Conservation (phyloP, 176 grass and related monocot species). For the Ampelocalamus luodianensis region DNA sequence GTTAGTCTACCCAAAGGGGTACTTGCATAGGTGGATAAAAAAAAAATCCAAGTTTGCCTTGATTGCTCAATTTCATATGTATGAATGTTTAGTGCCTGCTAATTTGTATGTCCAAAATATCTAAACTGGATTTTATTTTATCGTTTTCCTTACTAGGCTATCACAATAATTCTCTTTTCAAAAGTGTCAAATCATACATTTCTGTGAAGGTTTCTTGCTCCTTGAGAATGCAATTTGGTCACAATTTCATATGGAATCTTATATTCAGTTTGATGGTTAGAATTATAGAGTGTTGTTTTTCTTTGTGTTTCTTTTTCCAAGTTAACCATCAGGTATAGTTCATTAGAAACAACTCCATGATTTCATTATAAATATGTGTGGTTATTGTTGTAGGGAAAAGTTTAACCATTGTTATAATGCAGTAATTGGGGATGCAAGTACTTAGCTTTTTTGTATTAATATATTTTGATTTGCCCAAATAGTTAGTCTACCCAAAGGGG, state of each 20-base stretch:
- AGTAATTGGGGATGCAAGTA: neutral
- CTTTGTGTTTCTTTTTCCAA: neutral
- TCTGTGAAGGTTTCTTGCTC: neutral
- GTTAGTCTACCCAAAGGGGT: neutral
- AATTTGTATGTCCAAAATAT: neutral
- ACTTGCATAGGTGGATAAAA: no score
- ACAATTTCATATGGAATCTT: neutral
- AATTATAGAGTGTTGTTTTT: neutral
- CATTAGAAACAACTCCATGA: neutral
- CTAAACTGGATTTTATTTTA: neutral
- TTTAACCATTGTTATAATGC: neutral
- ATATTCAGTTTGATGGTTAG: neutral
- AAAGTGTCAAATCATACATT: neutral
- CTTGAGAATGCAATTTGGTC: neutral
- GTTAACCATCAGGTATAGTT: neutral
- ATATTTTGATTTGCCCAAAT: neutral
- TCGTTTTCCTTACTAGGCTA: neutral
- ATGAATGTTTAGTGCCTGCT: neutral
- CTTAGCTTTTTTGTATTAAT: neutral
- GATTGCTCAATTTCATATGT: neutral
- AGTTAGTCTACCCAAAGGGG: neutral
- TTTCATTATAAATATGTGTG: neutral
- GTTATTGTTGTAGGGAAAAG: neutral
- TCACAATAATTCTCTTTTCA: neutral
- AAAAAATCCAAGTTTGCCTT: neutral